Evolutionary conservation across 176 grass and related monocot species (phyloP).

Genomic region (Hordeum marinum): DNA sequence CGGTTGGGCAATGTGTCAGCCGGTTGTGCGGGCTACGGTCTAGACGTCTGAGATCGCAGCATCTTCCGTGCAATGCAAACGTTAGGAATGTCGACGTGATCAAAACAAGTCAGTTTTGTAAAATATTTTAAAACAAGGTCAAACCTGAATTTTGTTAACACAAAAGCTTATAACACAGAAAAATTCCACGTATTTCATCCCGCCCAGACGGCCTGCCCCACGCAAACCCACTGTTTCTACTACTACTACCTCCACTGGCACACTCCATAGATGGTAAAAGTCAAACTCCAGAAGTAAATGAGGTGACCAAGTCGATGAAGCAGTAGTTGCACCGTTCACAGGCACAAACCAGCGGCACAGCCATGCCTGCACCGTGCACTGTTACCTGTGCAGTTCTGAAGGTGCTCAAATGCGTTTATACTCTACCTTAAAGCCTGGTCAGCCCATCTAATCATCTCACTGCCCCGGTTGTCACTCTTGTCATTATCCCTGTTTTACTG

Average conservation of each 20-base stretch:
- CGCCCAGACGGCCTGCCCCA: not conserved
- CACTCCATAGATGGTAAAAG: not conserved
- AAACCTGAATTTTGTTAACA: no score
- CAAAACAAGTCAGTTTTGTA: no score
- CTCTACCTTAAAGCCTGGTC: not conserved
- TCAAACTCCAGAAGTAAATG: not conserved
- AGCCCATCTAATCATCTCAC: not conserved
- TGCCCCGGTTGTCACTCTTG: not conserved
- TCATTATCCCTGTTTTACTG: not conserved
- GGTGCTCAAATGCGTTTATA: not conserved
- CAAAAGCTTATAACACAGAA: no score
- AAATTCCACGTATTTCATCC: no score
- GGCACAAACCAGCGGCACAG: not conserved
- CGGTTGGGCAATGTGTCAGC: no score
- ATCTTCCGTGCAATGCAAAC: no score
- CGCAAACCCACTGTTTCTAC: not conserved
- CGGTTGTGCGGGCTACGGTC: no score
- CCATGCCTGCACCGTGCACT: not conserved
- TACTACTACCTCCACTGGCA: not conserved
- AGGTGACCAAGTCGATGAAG: not conserved
- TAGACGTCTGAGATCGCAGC: no score
- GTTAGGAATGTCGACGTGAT: no score
- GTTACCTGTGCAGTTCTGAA: not conserved
- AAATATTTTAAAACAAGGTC: no score
- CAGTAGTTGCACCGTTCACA: not conserved